Conservation (phyloP, 2,329 filamentous ascomycete species). For the Aurifilum marmelostoma region DNA sequence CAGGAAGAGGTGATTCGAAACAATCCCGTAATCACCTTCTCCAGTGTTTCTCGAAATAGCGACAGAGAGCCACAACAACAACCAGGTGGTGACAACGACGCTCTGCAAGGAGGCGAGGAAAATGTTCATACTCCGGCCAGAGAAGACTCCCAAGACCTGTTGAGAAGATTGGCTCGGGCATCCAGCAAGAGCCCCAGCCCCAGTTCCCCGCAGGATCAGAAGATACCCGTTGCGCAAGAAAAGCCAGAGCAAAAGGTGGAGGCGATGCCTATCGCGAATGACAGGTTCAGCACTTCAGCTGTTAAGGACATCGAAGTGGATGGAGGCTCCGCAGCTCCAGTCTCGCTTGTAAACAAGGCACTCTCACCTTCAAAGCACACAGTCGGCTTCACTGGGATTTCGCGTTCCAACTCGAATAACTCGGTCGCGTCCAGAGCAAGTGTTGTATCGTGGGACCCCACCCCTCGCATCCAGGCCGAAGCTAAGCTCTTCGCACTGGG, state of each 20-base stretch:
- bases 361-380: slow-evolving; percentile 40
- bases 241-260: slow-evolving; percentile 25
- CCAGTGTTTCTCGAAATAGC: slow-evolving; percentile 23
- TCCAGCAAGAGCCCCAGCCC: slow-evolving; percentile 40
- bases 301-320: slow-evolving; percentile 14
- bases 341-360: slow-evolving; percentile 13
- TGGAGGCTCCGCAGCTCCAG: not conserved
- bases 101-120: slow-evolving; percentile 27
- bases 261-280: slow-evolving; percentile 11
- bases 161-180: slow-evolving; percentile 53
- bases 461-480: slow-evolving; percentile 60
- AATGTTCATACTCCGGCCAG: slow-evolving; percentile 34
- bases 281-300: not conserved
- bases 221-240: slow-evolving; percentile 30
- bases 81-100: slow-evolving; percentile 17
- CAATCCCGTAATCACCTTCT: slow-evolving; percentile 47
- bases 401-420: slow-evolving; percentile 26
- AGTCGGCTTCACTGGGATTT: slow-evolving; percentile 49
- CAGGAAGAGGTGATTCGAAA: slow-evolving; percentile 43
- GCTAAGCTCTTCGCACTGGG: slow-evolving; percentile 61
- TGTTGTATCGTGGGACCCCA: slow-evolving; percentile 47
- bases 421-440: slow-evolving; percentile 25
- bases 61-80: slow-evolving; percentile 22
- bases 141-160: slow-evolving; percentile 51
- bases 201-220: slow-evolving; percentile 44